A percentile compares a stretch with the other conserved stretches of the same genome.
These are phyloP conservation scores for Boletus rubescentipes DNA, from an alignment of 768 basidiomycete genomes.

Conservation along the genomic window DNA sequence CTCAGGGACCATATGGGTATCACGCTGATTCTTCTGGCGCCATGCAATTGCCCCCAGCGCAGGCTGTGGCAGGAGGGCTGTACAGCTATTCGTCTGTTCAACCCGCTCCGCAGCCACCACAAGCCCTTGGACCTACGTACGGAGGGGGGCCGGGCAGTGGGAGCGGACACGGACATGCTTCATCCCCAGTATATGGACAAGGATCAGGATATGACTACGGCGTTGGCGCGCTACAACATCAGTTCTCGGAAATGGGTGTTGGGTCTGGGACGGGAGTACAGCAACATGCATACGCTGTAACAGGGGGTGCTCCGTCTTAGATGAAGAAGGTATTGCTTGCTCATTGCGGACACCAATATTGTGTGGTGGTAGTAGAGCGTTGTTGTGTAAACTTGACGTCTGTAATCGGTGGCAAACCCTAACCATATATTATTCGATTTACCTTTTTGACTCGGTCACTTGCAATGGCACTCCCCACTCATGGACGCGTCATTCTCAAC, in stretches of 20 bases:
- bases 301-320: conserved; percentile 19
- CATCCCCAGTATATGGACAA: conserved; percentile 20
- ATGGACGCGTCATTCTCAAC: conserved; percentile 82
- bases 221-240: conserved; percentile 26
- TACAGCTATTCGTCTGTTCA: conserved; percentile 22
- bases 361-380: not conserved
- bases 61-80: conserved; percentile 2
- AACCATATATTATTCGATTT: conserved; percentile 16
- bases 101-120: conserved; percentile 17
- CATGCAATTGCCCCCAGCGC: conserved; percentile 1
- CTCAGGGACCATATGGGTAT: conserved; percentile 24
- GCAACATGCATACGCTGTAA: conserved; percentile 23
- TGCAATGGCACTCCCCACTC: conserved; percentile 78
- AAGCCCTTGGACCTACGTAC: conserved; percentile 10
- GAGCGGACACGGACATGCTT: conserved; percentile 22
- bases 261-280: conserved; percentile 20
- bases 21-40: conserved; percentile 11
- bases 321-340: not conserved
- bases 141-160: conserved; percentile 23
- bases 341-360: not conserved
- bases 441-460: not conserved
- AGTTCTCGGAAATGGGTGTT: conserved; percentile 33
- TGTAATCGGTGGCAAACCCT: conserved; percentile 16
- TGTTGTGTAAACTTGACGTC: not conserved
- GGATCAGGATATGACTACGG: conserved; percentile 24